Evolutionary conservation across 1,284 basidiomycete species (phyloP).

Genomic region (Leccinum pachyderme): DNA sequence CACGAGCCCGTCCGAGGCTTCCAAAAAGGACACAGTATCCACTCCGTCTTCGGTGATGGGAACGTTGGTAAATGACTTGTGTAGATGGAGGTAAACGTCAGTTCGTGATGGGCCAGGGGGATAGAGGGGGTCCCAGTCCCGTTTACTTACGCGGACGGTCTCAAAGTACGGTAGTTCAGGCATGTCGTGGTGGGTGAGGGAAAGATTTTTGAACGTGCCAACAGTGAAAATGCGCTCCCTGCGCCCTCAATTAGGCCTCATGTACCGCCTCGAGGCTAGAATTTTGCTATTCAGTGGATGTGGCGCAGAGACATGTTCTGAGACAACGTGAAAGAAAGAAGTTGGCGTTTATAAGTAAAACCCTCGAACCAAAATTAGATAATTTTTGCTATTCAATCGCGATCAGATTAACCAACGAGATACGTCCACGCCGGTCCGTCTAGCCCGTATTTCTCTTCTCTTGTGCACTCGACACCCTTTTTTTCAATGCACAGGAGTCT

Average conservation of each 20-base stretch:
- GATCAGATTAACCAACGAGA: constrained; percentile 16
- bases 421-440: constrained; percentile 7
- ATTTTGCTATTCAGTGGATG: constrained; percentile 16
- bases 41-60: constrained; percentile 76
- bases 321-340: constrained; percentile 26
- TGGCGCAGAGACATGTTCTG: constrained; percentile 24
- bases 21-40: constrained; percentile 79
- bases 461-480: constrained; percentile 1
- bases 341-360: constrained; percentile 14
- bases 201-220: constrained; percentile 4
- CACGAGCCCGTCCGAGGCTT: constrained; percentile 88
- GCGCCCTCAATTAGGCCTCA: constrained; percentile 14
- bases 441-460: constrained; percentile 4
- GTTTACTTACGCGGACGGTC: constrained; percentile 61
- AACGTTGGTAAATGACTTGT: constrained; percentile 86
- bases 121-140: background rate
- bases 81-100: background rate
- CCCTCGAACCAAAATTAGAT: constrained; percentile 22
- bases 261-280: constrained; percentile 32
- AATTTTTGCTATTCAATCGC: constrained; percentile 18
- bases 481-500: background rate
- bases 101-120: background rate
- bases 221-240: background rate
- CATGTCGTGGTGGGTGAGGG: constrained; percentile 19
- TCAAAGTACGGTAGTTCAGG: constrained; percentile 68